Evolutionary conservation across 805 yeast genomes (phyloP).

Genomic region (Cyberlindnera lachancei): DNA sequence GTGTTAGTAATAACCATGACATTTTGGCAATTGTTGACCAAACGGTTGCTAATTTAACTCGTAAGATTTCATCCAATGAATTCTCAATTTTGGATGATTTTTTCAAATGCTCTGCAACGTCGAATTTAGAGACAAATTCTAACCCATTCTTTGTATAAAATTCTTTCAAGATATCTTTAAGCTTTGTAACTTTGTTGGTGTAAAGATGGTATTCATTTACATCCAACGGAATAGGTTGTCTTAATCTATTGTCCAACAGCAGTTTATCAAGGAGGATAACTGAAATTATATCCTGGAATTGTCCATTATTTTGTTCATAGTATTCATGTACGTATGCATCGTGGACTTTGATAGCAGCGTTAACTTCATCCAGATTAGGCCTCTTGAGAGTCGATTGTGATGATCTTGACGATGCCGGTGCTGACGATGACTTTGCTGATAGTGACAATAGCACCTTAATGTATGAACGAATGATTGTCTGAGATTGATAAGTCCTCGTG

Average conservation of each 20-base stretch:
- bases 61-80: slow-evolving; percentile 3
- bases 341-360: slow-evolving; percentile 33
- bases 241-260: slow-evolving; percentile 7
- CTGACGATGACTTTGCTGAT: background rate
- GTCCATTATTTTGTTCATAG: slow-evolving; percentile 27
- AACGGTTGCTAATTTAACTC: slow-evolving; percentile 1
- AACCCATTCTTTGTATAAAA: slow-evolving; percentile 10
- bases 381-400: no score
- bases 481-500: slow-evolving; percentile 40
- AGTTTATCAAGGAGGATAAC: slow-evolving; percentile 10
- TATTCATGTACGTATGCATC: slow-evolving; percentile 33
- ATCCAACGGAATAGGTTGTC: background rate
- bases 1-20: slow-evolving; percentile 7
- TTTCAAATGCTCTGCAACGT: slow-evolving; percentile 1
- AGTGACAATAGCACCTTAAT: slow-evolving; percentile 25
- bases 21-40: slow-evolving; percentile 14
- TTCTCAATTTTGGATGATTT: background rate
- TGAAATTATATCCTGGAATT: slow-evolving; percentile 31
- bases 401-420: no score
- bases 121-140: slow-evolving; percentile 2
- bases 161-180: slow-evolving; percentile 7
- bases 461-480: slow-evolving; percentile 27
- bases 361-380: slow-evolving; percentile 16
- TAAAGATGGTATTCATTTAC: slow-evolving; percentile 9
- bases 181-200: slow-evolving; percentile 2